A percentile compares a stretch with the other conserved stretches of the same genome.
These are phyloP conservation scores for Nannochloris sp. DNA, from an alignment of 139 green algal species.

Conservation along the genomic window DNA sequence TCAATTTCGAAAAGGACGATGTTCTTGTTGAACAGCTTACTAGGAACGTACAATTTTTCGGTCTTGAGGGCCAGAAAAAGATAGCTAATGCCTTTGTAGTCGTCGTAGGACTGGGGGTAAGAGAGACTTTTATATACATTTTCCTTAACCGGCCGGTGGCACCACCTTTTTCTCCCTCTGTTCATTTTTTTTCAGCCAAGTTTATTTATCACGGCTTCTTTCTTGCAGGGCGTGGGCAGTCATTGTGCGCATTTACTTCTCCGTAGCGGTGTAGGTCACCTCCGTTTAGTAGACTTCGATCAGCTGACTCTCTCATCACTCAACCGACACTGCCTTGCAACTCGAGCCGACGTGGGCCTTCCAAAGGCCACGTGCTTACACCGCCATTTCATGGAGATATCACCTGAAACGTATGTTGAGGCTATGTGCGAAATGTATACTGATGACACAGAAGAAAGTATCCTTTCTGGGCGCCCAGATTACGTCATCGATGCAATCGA, in stretches of 20 bases:
- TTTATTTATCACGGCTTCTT: background rate
- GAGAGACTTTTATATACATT: slow-evolving; percentile 4
- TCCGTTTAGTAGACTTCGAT: slow-evolving; percentile 97
- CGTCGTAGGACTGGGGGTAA: slow-evolving; percentile 85
- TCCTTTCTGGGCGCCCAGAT: slow-evolving; percentile 74
- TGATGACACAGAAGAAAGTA: slow-evolving; percentile 50
- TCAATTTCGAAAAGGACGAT: slow-evolving; percentile 50
- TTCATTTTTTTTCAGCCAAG: background rate
- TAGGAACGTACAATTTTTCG: slow-evolving; percentile 95
- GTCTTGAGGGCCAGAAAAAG: slow-evolving; percentile 47
- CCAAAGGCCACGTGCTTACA: slow-evolving; percentile 79
- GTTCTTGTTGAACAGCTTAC: slow-evolving; percentile 82
- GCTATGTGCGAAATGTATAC: slow-evolving; percentile 76
- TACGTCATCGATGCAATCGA: slow-evolving; percentile 97
- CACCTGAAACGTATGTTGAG: slow-evolving; percentile 79
- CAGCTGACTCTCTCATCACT: slow-evolving; percentile 81
- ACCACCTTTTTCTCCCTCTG: background rate
- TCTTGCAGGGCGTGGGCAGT: slow-evolving; percentile 81
- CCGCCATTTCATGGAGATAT: slow-evolving; percentile 75
- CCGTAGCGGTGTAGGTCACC: slow-evolving; percentile 76
- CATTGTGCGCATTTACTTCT: slow-evolving; percentile 91
- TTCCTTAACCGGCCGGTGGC: background rate
- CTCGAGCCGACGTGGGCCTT: slow-evolving; percentile 81
- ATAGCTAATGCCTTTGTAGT: slow-evolving; percentile 79
- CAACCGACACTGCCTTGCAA: slow-evolving; percentile 91